Evolutionary conservation across 2,329 filamentous ascomycete genomes (phyloP), one percentile per base, ranked within the genome.

Genomic region (Scedosporium dehoogii): DNA sequence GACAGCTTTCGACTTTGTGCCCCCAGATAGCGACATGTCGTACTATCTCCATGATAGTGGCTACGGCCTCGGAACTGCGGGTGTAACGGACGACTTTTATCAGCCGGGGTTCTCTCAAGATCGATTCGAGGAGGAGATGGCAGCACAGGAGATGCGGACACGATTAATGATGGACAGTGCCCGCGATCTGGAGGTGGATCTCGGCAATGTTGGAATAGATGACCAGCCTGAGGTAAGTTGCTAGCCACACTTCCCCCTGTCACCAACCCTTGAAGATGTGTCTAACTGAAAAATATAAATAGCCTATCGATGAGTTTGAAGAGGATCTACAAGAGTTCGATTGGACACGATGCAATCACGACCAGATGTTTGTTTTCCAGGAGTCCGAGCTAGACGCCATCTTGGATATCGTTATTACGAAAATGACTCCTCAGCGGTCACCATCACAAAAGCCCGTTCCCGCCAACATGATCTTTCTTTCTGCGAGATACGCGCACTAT

Each of bases 291-390:
- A 63, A 61, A 67, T 62, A 57, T 57, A 14, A 58, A 29, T 63
- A 88, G 84, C 80, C 85, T 18, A 80, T 83, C 16, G 91, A 93
- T 64, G 92, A 97, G 61, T 83, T 92, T 21, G 89, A 91, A 68
- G 91, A 96, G 69, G 92, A 97, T 63, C 85, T 87, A 63, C 92
- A 96, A 70, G 94, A 97, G 66, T 99, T 99, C 70, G 89, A 97
- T 64, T 99, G 94, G 94, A 89, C 89, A 66, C 84, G 90, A 68
- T 99, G 94, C 74, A 80, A 96, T 58, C 91, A 97, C 72, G 94
- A 99, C 72, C 94, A 99, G 73, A 99, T 99, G 94, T 99, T 99
- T 72, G 94, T 99, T 44, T 99, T 99, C 73, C 94, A 99, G 73
- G 93, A 97, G 68, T 88, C 85, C 71, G 93, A 99, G 71, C 82